These are phyloP conservation scores for Ramaria sp. DNA, from an alignment of 768 basidiomycete species.

Conservation along the genomic window DNA sequence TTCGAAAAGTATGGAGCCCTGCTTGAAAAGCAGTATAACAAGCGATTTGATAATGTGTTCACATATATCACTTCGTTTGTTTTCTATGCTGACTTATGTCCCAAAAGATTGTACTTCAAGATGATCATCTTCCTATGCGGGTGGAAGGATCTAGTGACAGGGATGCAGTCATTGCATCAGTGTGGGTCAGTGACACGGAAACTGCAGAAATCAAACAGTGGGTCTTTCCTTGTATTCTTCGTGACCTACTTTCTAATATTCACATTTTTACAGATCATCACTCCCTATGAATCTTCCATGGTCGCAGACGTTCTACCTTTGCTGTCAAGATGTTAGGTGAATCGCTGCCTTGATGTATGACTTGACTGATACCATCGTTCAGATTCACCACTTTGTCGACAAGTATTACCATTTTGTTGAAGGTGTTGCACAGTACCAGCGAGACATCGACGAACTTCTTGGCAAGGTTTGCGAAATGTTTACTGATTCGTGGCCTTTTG, in stretches of 20 bases:
- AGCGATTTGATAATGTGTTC: conserved; percentile 69
- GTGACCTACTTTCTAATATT: background rate
- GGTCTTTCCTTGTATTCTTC: conserved; percentile 9
- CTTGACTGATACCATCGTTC: conserved; percentile 5
- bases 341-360: background rate
- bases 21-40: conserved; percentile 70
- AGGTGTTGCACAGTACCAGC: conserved; percentile 84
- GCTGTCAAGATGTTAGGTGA: conserved; percentile 69
- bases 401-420: conserved; percentile 97
- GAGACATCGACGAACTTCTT: conserved; percentile 84
- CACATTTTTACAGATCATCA: conserved; percentile 32
- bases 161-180: conserved; percentile 63
- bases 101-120: conserved; percentile 65
- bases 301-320: conserved; percentile 92
- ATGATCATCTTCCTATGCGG: conserved; percentile 87
- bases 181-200: conserved; percentile 73
- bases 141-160: conserved; percentile 49
- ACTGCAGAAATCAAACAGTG: conserved; percentile 49
- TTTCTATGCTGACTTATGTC: background rate
- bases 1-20: conserved; percentile 86
- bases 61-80: background rate
- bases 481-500: background rate
- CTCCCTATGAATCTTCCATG: conserved; percentile 77
- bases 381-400: conserved; percentile 85
- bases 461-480: conserved; percentile 50